These are phyloP conservation scores for Chlorella sp. DNA, from an alignment of 139 green algal genomes.

Conservation along the genomic window DNA sequence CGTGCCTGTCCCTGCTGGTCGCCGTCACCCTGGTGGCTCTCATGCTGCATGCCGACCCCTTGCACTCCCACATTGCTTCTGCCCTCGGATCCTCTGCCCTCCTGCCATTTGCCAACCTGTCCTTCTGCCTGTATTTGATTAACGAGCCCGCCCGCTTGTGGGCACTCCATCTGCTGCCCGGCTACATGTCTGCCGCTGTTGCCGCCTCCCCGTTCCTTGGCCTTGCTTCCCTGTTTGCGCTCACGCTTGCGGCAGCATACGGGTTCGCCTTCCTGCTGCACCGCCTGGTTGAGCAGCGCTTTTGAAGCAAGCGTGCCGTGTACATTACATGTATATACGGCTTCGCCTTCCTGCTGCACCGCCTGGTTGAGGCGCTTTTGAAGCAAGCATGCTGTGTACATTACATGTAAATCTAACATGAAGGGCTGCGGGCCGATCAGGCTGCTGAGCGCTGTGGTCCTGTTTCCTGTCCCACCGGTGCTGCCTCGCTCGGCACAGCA, in stretches of 20 bases:
- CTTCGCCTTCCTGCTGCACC: no score
- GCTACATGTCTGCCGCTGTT: neutral
- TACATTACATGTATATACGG: no score
- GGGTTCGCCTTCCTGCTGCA: neutral
- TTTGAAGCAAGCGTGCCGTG: no score
- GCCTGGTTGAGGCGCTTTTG: no score
- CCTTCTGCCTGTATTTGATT: slow-evolving; percentile 3
- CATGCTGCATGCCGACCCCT: neutral
- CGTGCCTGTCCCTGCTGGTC: neutral
- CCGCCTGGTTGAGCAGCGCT: neutral
- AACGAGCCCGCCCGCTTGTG: neutral
- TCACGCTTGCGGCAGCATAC: neutral
- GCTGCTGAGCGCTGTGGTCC: no score
- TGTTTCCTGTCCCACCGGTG: no score
- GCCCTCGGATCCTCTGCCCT: neutral
- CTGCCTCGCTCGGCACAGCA: no score
- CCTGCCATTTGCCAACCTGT: neutral
- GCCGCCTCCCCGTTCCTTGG: neutral
- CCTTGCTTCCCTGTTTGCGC: neutral
- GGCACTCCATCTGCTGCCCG: neutral
- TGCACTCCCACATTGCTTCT: neutral
- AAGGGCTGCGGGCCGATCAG: no score
- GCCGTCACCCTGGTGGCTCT: neutral
- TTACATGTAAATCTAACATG: no score
- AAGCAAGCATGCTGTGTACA: no score